phyloP scores from a whole-genome alignment of 1,284 basidiomycete species.

The Vanrija sp. region DNA sequence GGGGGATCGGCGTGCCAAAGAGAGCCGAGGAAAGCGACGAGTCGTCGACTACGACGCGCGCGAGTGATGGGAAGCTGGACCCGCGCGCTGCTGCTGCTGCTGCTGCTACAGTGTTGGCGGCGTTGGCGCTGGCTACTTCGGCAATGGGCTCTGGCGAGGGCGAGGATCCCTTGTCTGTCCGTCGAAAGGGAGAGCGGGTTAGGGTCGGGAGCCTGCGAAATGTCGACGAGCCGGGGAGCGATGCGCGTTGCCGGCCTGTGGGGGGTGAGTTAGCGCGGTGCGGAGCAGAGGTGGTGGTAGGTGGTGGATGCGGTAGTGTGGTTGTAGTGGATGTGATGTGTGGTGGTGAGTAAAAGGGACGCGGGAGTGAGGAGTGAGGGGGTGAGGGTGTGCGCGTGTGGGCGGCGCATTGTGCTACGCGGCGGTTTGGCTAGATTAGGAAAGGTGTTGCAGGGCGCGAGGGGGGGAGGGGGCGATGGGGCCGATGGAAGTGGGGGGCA shows the following conservation, averaged over 20 bases:
- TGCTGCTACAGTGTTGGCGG: not conserved
- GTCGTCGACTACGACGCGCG: slow-evolving; percentile 21
- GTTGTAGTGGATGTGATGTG: too few species aligned
- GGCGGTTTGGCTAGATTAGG: not conserved
- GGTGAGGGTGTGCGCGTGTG: not conserved
- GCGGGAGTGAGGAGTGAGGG: not conserved
- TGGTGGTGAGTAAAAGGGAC: too few species aligned
- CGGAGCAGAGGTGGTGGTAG: not conserved
- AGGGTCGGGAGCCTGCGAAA: slow-evolving; percentile 34
- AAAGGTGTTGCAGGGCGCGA: not conserved
- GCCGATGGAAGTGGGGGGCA: not conserved
- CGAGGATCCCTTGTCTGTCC: slow-evolving; percentile 23
- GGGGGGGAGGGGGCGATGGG: not conserved
- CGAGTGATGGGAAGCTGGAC: slow-evolving; percentile 14
- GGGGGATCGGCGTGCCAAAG: slow-evolving; percentile 10
- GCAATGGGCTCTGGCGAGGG: not conserved
- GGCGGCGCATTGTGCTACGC: too few species aligned
- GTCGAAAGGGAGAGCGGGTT: slow-evolving; percentile 31
- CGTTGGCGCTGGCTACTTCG: not conserved
- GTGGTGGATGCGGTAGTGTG: not conserved
- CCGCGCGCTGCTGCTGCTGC: slow-evolving; percentile 1
- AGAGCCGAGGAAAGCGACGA: slow-evolving; percentile 16
- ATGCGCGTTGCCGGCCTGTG: slow-evolving; percentile 21
- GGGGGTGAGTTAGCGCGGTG: not conserved
- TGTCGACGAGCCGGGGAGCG: slow-evolving; percentile 29